A percentile compares a stretch with the other conserved stretches of the same genome.
Evolutionary conservation across 2,329 filamentous ascomycete genomes (phyloP).

Genomic region (Chalara sp.): DNA sequence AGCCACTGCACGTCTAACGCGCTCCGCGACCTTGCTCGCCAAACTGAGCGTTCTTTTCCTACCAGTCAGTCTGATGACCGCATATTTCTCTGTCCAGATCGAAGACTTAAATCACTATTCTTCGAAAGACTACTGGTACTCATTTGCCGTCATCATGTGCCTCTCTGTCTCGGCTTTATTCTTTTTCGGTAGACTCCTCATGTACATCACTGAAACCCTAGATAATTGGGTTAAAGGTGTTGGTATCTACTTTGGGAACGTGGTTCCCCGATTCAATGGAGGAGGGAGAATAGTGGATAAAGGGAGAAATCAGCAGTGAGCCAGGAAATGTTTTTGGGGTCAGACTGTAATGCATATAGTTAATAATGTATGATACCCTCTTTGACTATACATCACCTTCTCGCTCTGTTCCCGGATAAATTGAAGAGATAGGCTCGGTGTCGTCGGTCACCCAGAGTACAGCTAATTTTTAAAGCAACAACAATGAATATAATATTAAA

Average conservation of each 20-base stretch:
- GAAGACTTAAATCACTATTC: constrained; percentile 51
- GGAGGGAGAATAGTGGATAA: too few species aligned
- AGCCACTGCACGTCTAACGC: constrained; percentile 63
- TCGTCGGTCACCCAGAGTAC: too few species aligned
- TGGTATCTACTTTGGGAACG: background rate
- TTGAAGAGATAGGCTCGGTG: background rate
- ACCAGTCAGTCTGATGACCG: constrained; percentile 68
- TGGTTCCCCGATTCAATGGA: too few species aligned
- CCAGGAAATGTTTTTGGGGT: too few species aligned
- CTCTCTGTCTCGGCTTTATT: constrained; percentile 53
- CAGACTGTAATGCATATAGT: too few species aligned
- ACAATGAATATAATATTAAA: too few species aligned
- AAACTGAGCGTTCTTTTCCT: constrained; percentile 72
- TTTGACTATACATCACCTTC: background rate
- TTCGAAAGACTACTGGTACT: constrained; percentile 57
- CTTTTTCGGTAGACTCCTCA: constrained; percentile 41
- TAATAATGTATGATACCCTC: background rate
- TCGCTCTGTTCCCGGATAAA: background rate
- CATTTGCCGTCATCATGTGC: constrained; percentile 57
- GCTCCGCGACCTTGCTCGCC: constrained; percentile 64
- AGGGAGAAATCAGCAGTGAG: too few species aligned
- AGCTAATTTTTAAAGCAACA: too few species aligned
- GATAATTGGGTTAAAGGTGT: constrained; percentile 24
- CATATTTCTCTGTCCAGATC: constrained; percentile 65
- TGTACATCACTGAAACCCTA: constrained; percentile 38